These are phyloP conservation scores for Termitomyces sp. DNA, from an alignment of 768 basidiomycete genomes.

Conservation along the genomic window DNA sequence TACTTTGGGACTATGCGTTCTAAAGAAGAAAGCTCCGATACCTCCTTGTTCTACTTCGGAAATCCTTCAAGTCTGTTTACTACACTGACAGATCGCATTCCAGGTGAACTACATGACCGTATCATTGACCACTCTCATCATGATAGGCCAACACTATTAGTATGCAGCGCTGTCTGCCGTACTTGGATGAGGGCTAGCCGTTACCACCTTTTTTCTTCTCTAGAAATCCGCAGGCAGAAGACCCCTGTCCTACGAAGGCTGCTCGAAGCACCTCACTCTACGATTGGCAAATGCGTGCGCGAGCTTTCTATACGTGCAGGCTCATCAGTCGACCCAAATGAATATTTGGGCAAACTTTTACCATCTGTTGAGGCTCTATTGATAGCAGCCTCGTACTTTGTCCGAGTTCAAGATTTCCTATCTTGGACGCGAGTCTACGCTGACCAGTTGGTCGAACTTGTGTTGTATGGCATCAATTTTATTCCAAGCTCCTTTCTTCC, in stretches of 20 bases:
- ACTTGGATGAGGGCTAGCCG: conserved; percentile 9
- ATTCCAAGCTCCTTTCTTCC: neutral
- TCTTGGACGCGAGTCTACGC: conserved; percentile 2
- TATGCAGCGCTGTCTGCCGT: conserved; percentile 5
- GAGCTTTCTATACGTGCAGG: neutral
- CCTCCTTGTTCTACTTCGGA: neutral
- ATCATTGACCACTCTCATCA: conserved; percentile 1
- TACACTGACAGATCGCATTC: neutral
- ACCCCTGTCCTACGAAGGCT: neutral
- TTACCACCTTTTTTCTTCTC: conserved; percentile 7
- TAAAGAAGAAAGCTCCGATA: neutral
- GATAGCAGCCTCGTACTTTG: neutral
- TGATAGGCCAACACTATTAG: neutral
- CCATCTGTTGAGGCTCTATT: neutral
- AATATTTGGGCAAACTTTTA: neutral
- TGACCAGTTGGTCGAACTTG: conserved; percentile 4
- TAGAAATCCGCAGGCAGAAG: neutral
- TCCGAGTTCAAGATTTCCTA: neutral
- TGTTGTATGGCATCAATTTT: neutral
- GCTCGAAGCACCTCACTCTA: neutral
- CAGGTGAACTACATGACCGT: conserved; percentile 1
- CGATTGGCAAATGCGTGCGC: neutral
- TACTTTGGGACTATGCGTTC: neutral
- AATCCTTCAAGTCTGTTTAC: neutral
- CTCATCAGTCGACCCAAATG: neutral